Evolutionary conservation across 352 stramenopile genomes (phyloP).

Genomic region (Phytophthora chlamydospora): DNA sequence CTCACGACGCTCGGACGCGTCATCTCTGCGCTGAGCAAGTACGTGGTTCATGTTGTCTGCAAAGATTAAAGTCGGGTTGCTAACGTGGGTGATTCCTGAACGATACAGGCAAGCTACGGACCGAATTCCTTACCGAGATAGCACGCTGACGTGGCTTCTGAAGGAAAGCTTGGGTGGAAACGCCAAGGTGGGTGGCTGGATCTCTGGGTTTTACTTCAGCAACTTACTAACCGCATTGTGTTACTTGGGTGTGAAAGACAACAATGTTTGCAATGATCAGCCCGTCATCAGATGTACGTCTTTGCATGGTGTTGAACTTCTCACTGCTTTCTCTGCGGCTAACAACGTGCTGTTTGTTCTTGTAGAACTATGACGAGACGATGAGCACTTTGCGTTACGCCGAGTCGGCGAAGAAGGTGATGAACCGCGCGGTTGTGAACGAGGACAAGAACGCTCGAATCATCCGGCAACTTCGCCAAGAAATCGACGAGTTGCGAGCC

Average conservation of each 20-base stretch:
- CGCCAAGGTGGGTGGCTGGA: slow-evolving; percentile 50
- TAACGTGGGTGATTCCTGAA: neutral
- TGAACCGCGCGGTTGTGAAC: slow-evolving; percentile 83
- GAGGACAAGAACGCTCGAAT: slow-evolving; percentile 84
- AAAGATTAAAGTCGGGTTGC: neutral
- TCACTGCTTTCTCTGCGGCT: neutral
- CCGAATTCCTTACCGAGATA: slow-evolving; percentile 86
- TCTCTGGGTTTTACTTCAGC: neutral
- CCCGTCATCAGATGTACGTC: slow-evolving; percentile 64
- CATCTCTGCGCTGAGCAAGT: slow-evolving; percentile 87
- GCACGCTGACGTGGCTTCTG: slow-evolving; percentile 86
- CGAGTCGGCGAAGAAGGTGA: slow-evolving; percentile 84
- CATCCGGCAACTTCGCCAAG: slow-evolving; percentile 76
- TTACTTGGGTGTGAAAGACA: slow-evolving; percentile 41
- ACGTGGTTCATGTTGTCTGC: slow-evolving; percentile 6
- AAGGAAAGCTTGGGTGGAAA: slow-evolving; percentile 88
- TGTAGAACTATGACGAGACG: slow-evolving; percentile 83
- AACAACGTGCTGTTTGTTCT: neutral
- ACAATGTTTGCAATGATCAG: slow-evolving; percentile 91
- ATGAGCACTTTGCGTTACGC: slow-evolving; percentile 88
- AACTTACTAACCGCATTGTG: neutral
- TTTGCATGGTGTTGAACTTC: neutral
- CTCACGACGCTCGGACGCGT: slow-evolving; percentile 90
- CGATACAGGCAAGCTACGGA: slow-evolving; percentile 49
- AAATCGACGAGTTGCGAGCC: slow-evolving; percentile 62